Percentiles rank a stretch among this genome's conserved stretches.
These are phyloP conservation scores for Flaveria ramosissima DNA, from an alignment of 129 eudicot species.

Conservation along the genomic window DNA sequence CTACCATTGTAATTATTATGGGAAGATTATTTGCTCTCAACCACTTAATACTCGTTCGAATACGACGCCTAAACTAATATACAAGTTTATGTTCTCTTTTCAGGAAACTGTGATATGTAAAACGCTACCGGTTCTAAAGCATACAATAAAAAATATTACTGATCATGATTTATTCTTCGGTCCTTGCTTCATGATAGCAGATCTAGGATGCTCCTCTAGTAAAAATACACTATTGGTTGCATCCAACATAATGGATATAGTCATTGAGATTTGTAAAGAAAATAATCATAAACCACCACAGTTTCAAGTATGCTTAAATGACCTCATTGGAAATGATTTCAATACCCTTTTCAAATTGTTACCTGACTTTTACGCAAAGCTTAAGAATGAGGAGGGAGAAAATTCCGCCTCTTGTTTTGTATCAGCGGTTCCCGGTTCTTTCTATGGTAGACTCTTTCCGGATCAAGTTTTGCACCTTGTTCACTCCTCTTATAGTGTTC, in stretches of 20 bases:
- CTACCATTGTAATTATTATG: too few relatives aligned
- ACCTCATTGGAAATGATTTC: slow-evolving; percentile 69
- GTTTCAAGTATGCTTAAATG: slow-evolving; percentile 46
- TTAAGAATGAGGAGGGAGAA: slow-evolving; percentile 35
- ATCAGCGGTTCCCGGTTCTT: slow-evolving; percentile 46
- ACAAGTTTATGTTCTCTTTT: background rate
- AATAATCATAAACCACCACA: slow-evolving; percentile 39
- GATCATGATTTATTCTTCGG: background rate
- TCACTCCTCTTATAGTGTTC: slow-evolving; percentile 66
- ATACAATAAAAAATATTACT: slow-evolving; percentile 21
- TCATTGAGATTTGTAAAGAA: background rate
- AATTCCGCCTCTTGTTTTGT: slow-evolving; percentile 41
- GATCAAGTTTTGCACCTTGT: slow-evolving; percentile 49
- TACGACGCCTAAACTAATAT: background rate
- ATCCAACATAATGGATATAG: slow-evolving; percentile 35
- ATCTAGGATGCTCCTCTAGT: slow-evolving; percentile 66
- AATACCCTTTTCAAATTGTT: slow-evolving; percentile 45
- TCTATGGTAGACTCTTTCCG: slow-evolving; percentile 51
- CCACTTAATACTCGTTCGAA: background rate
- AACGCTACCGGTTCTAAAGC: slow-evolving; percentile 9
- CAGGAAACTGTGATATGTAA: slow-evolving; percentile 36
- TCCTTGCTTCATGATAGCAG: slow-evolving; percentile 44
- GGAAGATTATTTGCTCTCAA: background rate
- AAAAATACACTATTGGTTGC: slow-evolving; percentile 51
- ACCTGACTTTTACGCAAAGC: slow-evolving; percentile 41